Percentiles rank a stretch among this genome's conserved stretches.
phyloP scores from a whole-genome alignment of 2,329 filamentous ascomycete genomes.

The Verticillium isaacii region DNA sequence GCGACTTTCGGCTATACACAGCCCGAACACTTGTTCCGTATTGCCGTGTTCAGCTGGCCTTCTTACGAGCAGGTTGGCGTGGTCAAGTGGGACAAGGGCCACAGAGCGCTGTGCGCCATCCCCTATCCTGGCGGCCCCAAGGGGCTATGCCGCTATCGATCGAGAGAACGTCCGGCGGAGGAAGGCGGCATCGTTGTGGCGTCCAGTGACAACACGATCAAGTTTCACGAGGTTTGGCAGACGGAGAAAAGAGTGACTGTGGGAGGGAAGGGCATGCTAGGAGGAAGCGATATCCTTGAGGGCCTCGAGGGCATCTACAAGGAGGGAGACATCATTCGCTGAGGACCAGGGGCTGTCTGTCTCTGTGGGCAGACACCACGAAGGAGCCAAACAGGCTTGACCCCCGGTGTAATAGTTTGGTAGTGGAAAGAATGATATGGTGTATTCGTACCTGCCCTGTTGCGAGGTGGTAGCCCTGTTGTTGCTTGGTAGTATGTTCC shows the following conservation, averaged over 20 bases:
- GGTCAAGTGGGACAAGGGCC: conserved; percentile 76
- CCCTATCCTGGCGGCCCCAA: conserved; percentile 59
- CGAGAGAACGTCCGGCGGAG: conserved; percentile 18
- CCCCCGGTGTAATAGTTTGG: background rate
- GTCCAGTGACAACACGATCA: conserved; percentile 85
- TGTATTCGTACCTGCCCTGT: background rate
- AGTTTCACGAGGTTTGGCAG: conserved; percentile 95
- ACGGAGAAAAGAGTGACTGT: conserved; percentile 50
- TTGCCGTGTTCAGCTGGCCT: conserved; percentile 94
- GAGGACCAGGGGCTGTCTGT: conserved; percentile 1
- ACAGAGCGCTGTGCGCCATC: conserved; percentile 82
- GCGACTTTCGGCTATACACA: conserved; percentile 93
- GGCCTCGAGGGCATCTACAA: conserved; percentile 74
- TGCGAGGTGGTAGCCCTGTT: background rate
- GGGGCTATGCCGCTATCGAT: conserved; percentile 15
- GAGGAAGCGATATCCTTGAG: conserved; percentile 82
- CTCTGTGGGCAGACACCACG: background rate
- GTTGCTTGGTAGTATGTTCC: background rate
- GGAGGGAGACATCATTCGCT: conserved; percentile 67
- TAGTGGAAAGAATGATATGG: background rate
- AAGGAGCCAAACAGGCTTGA: no score
- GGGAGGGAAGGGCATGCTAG: conserved; percentile 57
- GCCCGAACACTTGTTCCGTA: conserved; percentile 81
- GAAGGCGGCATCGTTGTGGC: conserved; percentile 78
- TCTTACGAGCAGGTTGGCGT: conserved; percentile 80